These are phyloP conservation scores for Purpureocillium takamizusanense DNA, from an alignment of 2,329 filamentous ascomycete genomes.

Conservation along the genomic window DNA sequence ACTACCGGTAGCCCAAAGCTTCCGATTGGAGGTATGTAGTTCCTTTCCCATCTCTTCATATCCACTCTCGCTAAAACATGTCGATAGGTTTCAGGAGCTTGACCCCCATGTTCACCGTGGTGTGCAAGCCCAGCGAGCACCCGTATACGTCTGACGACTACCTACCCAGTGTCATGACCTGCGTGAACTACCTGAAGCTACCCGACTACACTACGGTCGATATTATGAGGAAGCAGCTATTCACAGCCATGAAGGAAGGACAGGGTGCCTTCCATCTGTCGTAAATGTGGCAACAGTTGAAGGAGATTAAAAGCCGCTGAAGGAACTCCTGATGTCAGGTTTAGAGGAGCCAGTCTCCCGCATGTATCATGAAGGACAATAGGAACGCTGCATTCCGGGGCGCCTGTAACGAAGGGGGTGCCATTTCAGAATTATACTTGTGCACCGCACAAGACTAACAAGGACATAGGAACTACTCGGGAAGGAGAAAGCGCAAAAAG, in stretches of 20 bases:
- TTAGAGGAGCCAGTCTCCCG: not conserved
- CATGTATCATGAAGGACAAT: slow-evolving; percentile 1
- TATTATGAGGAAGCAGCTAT: slow-evolving; percentile 68
- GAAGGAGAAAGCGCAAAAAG: slow-evolving; percentile 6
- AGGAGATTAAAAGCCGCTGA: not conserved
- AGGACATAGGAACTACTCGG: slow-evolving; percentile 4
- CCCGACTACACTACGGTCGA: slow-evolving; percentile 83
- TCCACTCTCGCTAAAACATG: slow-evolving; percentile 19
- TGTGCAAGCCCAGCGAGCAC: slow-evolving; percentile 95
- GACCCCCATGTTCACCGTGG: slow-evolving; percentile 97
- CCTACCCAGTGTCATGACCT: slow-evolving; percentile 99
- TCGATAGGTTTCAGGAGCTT: slow-evolving; percentile 82
- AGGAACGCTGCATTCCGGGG: no score
- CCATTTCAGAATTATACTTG: slow-evolving; percentile 4
- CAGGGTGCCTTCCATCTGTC: slow-evolving; percentile 97
- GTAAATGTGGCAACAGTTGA: slow-evolving; percentile 23
- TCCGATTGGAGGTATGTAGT: slow-evolving; percentile 79
- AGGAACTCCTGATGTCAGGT: not conserved
- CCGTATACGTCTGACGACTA: slow-evolving; percentile 94
- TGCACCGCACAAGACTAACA: slow-evolving; percentile 15
- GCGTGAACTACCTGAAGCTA: slow-evolving; percentile 97
- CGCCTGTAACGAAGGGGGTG: no score
- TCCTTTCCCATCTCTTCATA: not conserved
- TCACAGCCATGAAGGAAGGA: slow-evolving; percentile 83
- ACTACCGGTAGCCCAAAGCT: slow-evolving; percentile 97